Evolutionary conservation across 176 grass and related monocot species (phyloP).

Genomic region (Ensete ventricosum): DNA sequence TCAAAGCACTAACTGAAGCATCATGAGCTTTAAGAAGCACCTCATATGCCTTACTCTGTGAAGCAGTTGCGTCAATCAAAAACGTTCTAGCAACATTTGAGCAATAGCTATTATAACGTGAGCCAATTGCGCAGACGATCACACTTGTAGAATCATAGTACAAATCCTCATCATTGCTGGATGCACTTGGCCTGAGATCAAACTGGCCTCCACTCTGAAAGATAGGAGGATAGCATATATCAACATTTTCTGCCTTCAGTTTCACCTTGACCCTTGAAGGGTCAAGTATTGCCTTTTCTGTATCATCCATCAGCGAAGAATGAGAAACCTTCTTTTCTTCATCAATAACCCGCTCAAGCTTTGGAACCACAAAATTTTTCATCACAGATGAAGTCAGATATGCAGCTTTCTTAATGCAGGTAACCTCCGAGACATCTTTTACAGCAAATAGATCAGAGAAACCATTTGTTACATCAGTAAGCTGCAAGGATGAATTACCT

Average conservation of each 20-base stretch:
- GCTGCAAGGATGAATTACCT: conserved; percentile 33
- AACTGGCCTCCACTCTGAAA: conserved; percentile 94
- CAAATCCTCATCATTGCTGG: conserved; percentile 73
- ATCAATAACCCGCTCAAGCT: conserved; percentile 72
- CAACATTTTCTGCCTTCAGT: conserved; percentile 80
- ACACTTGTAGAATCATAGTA: conserved; percentile 86
- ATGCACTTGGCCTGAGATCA: conserved; percentile 71
- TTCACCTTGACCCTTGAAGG: conserved; percentile 77
- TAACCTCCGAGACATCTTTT: conserved; percentile 39
- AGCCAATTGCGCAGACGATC: conserved; percentile 73
- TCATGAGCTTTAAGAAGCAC: conserved; percentile 80
- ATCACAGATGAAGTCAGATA: conserved; percentile 69
- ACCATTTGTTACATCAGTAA: conserved; percentile 62
- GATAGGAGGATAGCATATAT: conserved; percentile 89
- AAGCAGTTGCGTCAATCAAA: conserved; percentile 65
- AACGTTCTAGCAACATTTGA: conserved; percentile 84
- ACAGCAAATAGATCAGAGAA: conserved; percentile 68
- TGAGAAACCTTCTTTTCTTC: conserved; percentile 71
- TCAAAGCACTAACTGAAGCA: conserved; percentile 49
- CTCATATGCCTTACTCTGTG: conserved; percentile 67
- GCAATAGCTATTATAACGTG: conserved; percentile 80
- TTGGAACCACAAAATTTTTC: conserved; percentile 91
- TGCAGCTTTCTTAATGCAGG: conserved; percentile 55
- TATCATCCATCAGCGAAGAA: conserved; percentile 74
- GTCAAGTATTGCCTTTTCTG: conserved; percentile 74